phyloP scores from a whole-genome alignment of 1,284 basidiomycete genomes.

The Malassezia slooffiae region DNA sequence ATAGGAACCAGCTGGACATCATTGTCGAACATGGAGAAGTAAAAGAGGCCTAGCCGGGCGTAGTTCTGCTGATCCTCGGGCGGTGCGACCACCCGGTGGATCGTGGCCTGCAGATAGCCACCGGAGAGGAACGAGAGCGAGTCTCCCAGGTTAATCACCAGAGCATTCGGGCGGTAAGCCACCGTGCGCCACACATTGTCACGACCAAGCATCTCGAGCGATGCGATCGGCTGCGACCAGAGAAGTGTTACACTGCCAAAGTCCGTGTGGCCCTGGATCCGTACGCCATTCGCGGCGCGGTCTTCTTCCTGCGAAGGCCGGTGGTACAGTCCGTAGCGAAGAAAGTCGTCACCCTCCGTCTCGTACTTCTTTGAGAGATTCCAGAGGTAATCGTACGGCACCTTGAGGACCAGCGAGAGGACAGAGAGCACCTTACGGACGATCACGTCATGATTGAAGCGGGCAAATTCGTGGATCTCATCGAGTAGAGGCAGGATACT shows the following conservation, averaged over 20 bases:
- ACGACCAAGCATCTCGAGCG: conserved; percentile 47
- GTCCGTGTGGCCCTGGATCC: conserved; percentile 49
- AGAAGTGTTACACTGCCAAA: conserved; percentile 48
- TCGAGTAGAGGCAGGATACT: conserved; percentile 25
- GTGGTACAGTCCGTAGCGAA: conserved; percentile 48
- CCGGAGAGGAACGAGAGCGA: conserved; percentile 36
- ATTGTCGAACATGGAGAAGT: conserved; percentile 48
- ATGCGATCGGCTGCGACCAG: conserved; percentile 48
- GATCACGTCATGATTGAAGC: conserved; percentile 44
- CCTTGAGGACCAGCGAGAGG: conserved; percentile 48
- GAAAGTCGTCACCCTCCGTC: conserved; percentile 47
- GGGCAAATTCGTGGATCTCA: conserved; percentile 47
- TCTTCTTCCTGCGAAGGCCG: conserved; percentile 42
- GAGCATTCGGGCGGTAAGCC: conserved; percentile 44
- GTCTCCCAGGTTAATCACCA: conserved; percentile 41
- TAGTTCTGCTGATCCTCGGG: conserved; percentile 48
- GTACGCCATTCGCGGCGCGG: conserved; percentile 42
- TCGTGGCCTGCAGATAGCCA: conserved; percentile 45
- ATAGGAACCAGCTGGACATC: conserved; percentile 41
- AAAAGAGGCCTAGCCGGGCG: conserved; percentile 46
- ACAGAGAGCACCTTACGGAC: conserved; percentile 47
- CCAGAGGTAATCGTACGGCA: conserved; percentile 49
- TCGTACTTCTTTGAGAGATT: conserved; percentile 47
- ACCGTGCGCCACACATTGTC: conserved; percentile 48
- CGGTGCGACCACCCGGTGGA: conserved; percentile 48